These are phyloP conservation scores for Lentithecium fluviatile DNA, from an alignment of 495 filamentous ascomycete species.

Conservation along the genomic window DNA sequence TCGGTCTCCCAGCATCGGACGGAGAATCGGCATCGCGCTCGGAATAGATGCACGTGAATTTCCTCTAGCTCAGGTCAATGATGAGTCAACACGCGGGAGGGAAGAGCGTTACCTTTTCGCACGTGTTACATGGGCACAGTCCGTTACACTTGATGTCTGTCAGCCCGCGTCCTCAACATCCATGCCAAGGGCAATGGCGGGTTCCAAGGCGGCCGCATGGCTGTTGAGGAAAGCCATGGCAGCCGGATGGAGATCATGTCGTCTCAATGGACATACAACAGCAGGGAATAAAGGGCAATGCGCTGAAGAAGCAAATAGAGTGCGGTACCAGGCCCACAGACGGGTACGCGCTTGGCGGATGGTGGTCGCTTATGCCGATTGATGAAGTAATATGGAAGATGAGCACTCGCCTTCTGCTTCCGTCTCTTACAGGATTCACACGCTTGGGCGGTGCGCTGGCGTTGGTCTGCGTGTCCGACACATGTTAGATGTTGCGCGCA, in stretches of 20 bases:
- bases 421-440: constrained; percentile 77
- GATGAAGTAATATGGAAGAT: constrained; percentile 21
- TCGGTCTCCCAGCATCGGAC: constrained; percentile 11
- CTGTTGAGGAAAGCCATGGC: constrained; percentile 1
- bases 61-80: constrained; percentile 21
- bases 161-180: not conserved
- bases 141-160: constrained; percentile 61
- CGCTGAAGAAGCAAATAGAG: no score
- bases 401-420: constrained; percentile 66
- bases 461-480: constrained; percentile 46
- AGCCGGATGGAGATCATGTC: not conserved
- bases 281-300: no score
- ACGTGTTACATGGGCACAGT: constrained; percentile 66
- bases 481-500: not conserved
- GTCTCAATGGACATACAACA: no score
- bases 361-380: not conserved
- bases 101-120: constrained; percentile 29
- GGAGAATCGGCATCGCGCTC: constrained; percentile 32
- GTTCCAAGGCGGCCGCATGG: no score
- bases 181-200: not conserved
- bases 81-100: not conserved
- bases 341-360: no score
- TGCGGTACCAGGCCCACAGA: no score
- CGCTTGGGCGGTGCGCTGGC: constrained; percentile 63
- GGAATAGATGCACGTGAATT: constrained; percentile 33